These are phyloP conservation scores for Tephrocybe rancida DNA, from an alignment of 768 basidiomycete genomes.

Conservation along the genomic window DNA sequence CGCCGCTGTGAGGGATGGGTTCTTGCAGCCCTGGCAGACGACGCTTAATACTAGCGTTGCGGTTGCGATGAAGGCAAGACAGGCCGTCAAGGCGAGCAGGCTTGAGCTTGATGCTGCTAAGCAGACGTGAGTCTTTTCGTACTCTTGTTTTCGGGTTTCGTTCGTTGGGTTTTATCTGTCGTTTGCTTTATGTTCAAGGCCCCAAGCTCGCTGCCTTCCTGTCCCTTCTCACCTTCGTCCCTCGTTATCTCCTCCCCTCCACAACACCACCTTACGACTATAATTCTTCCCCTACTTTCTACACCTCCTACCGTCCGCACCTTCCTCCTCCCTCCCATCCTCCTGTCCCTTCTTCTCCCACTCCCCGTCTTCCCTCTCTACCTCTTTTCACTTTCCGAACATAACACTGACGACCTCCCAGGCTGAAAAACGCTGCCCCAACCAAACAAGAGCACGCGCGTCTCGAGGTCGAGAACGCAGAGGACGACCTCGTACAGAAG, in stretches of 20 bases:
- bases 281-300: too few relatives aligned
- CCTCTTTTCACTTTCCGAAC: background rate
- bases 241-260: background rate
- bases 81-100: slow-evolving; percentile 76
- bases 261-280: too few relatives aligned
- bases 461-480: slow-evolving; percentile 90
- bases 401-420: slow-evolving; percentile 27
- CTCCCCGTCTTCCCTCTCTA: background rate
- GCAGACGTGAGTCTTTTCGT: slow-evolving; percentile 60
- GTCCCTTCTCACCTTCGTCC: background rate
- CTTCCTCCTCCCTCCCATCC: too few relatives aligned
- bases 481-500: slow-evolving; percentile 96
- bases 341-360: too few relatives aligned
- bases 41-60: slow-evolving; percentile 83
- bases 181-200: too few relatives aligned
- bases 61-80: slow-evolving; percentile 91
- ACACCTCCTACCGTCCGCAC: too few relatives aligned
- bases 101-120: slow-evolving; percentile 92
- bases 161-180: too few relatives aligned
- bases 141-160: background rate
- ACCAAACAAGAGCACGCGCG: slow-evolving; percentile 89
- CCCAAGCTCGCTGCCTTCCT: background rate
- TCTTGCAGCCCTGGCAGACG: slow-evolving; percentile 85
- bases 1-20: slow-evolving; percentile 60
- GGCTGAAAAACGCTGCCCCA: slow-evolving; percentile 77